Percentiles rank a stretch among this genome's conserved stretches.
phyloP scores from a whole-genome alignment of 805 yeast species.

The Teunomyces atbi region DNA sequence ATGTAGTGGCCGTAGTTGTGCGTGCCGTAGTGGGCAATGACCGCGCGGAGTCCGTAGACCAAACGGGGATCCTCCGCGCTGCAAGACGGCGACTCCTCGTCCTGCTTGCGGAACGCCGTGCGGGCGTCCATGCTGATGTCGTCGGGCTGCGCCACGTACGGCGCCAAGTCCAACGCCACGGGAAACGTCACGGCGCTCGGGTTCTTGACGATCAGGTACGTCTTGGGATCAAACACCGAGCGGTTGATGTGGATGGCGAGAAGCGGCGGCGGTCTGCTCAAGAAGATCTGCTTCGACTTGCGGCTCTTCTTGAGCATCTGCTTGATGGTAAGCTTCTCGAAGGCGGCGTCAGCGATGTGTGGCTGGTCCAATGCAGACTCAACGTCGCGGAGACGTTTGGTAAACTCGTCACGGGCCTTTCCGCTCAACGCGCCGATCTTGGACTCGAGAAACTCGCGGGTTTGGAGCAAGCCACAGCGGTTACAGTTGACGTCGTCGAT shows the following conservation, averaged over 20 bases:
- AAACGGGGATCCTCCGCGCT: slow-evolving; percentile 50
- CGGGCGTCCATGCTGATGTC: slow-evolving; percentile 81
- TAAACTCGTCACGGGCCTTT: slow-evolving; percentile 28
- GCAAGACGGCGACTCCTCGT: slow-evolving; percentile 15
- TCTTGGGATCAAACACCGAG: slow-evolving; percentile 85
- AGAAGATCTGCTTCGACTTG: slow-evolving; percentile 79
- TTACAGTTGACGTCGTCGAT: slow-evolving; percentile 95
- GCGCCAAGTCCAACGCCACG: slow-evolving; percentile 59
- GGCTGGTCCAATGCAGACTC: slow-evolving; percentile 56
- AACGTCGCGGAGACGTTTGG: slow-evolving; percentile 28
- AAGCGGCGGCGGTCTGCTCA: slow-evolving; percentile 80
- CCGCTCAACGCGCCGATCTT: slow-evolving; percentile 35
- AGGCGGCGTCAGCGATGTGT: slow-evolving; percentile 76
- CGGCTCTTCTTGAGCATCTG: slow-evolving; percentile 71
- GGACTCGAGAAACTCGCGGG: slow-evolving; percentile 47
- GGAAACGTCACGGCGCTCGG: slow-evolving; percentile 82
- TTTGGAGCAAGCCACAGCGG: slow-evolving; percentile 76
- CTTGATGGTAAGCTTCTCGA: slow-evolving; percentile 69
- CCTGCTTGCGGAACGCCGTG: slow-evolving; percentile 65
- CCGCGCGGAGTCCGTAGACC: slow-evolving; percentile 74
- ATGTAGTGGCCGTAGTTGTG: slow-evolving; percentile 98
- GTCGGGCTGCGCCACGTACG: slow-evolving; percentile 65
- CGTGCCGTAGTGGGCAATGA: slow-evolving; percentile 90
- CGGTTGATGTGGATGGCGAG: slow-evolving; percentile 87
- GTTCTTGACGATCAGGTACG: slow-evolving; percentile 81